phyloP scores from a whole-genome alignment of 2,329 filamentous ascomycete genomes.

The Aspergillus fumigatus region DNA sequence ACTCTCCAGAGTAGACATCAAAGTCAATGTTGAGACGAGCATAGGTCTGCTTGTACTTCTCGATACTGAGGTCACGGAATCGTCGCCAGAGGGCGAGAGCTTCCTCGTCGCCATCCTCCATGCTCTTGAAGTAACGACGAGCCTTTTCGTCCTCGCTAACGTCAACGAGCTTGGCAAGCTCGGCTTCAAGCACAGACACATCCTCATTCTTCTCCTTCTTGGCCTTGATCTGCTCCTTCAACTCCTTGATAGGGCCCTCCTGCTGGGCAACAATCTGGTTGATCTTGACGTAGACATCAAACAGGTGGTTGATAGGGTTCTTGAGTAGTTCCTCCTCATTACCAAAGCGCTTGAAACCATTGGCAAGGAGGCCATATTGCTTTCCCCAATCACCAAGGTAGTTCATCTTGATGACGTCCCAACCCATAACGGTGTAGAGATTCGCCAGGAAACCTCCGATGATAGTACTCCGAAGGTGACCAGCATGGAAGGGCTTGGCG shows the following conservation, averaged over 20 bases:
- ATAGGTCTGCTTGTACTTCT: constrained; percentile 62
- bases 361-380: constrained; percentile 61
- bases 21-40: constrained; percentile 61
- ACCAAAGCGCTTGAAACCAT: constrained; percentile 60
- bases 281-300: constrained; percentile 63
- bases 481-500: constrained; percentile 63
- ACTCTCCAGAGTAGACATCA: constrained; percentile 66
- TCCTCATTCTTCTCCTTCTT: constrained; percentile 48
- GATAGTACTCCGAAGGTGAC: constrained; percentile 62
- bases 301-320: constrained; percentile 62
- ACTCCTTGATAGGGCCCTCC: constrained; percentile 52
- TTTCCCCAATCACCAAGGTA: constrained; percentile 67
- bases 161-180: constrained; percentile 47
- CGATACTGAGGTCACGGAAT: constrained; percentile 61
- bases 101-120: constrained; percentile 58
- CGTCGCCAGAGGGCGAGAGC: constrained; percentile 59
- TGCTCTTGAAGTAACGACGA: constrained; percentile 62
- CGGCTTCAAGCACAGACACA: constrained; percentile 44
- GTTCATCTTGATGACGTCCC: constrained; percentile 61
- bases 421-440: constrained; percentile 56
- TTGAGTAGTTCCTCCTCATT: constrained; percentile 55
- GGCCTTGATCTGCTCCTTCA: constrained; percentile 47
- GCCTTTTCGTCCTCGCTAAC: constrained; percentile 57
- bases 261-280: constrained; percentile 54
- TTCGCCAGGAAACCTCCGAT: constrained; percentile 63